These are phyloP conservation scores for Cutaneotrichosporon cavernicola DNA, from an alignment of 1,284 basidiomycete genomes.

Conservation along the genomic window DNA sequence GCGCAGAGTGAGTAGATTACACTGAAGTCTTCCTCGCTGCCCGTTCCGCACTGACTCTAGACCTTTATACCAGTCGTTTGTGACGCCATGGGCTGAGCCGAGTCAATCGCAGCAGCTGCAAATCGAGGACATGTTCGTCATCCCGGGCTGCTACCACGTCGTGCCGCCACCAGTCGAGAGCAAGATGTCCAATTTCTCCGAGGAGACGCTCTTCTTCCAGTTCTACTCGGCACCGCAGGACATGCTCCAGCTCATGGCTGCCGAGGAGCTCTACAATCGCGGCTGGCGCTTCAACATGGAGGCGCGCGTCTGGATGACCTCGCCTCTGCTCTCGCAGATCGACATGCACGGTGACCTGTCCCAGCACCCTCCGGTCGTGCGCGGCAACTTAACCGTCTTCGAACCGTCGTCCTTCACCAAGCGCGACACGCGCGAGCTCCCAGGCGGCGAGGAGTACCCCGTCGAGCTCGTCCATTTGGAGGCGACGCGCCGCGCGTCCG, in stretches of 20 bases:
- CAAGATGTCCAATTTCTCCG: constrained; percentile 86
- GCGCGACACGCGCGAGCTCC: constrained; percentile 37
- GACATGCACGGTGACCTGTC: constrained; percentile 29
- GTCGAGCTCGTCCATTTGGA: constrained; percentile 44
- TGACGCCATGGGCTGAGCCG: constrained; percentile 95
- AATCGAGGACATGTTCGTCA: constrained; percentile 62
- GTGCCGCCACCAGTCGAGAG: constrained; percentile 82
- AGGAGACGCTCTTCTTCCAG: constrained; percentile 98
- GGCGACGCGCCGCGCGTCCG: constrained; percentile 37
- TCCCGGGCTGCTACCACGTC: constrained; percentile 92
- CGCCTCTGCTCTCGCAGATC: constrained; percentile 52
- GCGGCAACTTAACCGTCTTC: constrained; percentile 50
- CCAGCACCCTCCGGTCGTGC: constrained; percentile 25
- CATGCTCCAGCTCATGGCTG: constrained; percentile 82
- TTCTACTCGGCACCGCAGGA: constrained; percentile 95
- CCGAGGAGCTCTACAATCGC: constrained; percentile 93
- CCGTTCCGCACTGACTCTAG: constrained; percentile 52
- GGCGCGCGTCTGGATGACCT: constrained; percentile 90
- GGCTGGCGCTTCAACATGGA: constrained; percentile 99
- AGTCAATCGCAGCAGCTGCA: constrained; percentile 38
- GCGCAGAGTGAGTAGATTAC: constrained; percentile 65
- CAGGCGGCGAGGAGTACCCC: constrained; percentile 34
- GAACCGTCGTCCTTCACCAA: constrained; percentile 46
- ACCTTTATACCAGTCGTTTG: constrained; percentile 87
- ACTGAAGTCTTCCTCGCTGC: not conserved